Evolutionary conservation across 164 flowering plant genomes (phyloP).

Genomic region (Dillenia suffruticosa): DNA sequence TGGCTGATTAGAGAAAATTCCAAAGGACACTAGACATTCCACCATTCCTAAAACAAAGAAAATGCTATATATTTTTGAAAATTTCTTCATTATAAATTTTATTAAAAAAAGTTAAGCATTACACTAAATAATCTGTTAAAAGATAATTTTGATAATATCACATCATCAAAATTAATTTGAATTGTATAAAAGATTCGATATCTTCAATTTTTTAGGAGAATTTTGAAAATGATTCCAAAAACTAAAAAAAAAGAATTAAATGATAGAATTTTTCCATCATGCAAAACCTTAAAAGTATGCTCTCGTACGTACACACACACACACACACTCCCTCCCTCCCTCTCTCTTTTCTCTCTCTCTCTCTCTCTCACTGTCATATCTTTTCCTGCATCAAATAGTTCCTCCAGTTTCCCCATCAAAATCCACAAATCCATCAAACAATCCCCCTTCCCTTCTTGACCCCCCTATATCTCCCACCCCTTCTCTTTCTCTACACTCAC

Average conservation of each 20-base stretch:
- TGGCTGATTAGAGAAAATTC: too few species aligned
- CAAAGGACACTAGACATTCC: too few species aligned
- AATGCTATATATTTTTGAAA: too few species aligned
- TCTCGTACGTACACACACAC: conserved; percentile 22
- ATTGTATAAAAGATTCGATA: too few species aligned
- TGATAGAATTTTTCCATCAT: conserved; percentile 29
- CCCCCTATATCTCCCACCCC: neutral
- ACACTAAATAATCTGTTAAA: too few species aligned
- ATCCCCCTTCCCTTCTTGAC: neutral
- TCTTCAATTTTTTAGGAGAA: neutral
- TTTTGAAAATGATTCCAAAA: neutral
- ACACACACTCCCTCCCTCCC: conserved; percentile 22
- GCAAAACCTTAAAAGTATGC: conserved; percentile 43
- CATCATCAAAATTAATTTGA: too few species aligned
- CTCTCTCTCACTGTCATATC: conserved; percentile 22
- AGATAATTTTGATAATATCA: too few species aligned
- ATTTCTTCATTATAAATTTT: too few species aligned
- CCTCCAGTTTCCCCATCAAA: conserved; percentile 9
- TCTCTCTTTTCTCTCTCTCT: conserved; percentile 12
- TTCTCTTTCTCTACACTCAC: conserved; percentile 18
- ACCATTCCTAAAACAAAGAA: too few species aligned
- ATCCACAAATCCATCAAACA: neutral
- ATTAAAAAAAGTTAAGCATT: too few species aligned
- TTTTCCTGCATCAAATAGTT: conserved; percentile 4
- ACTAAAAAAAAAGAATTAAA: conserved; percentile 20